Percentiles rank a stretch among this genome's conserved stretches.
phyloP scores from a whole-genome alignment of 257 asterid species.

The Solanum dulcamara region DNA sequence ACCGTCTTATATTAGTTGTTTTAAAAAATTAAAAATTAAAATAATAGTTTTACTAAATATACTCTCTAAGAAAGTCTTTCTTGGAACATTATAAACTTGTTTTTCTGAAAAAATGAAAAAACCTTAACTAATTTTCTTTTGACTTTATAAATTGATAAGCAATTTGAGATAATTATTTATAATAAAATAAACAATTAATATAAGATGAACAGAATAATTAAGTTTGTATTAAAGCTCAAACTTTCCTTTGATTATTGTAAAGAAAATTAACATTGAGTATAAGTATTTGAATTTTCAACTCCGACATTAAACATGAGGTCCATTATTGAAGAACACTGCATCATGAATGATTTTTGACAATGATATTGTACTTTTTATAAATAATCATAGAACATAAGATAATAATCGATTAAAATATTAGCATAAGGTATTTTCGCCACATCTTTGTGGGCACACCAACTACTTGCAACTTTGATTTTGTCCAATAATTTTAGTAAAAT shows the following conservation, averaged over 20 bases:
- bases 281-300: too few species aligned
- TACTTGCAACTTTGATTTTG: neutral
- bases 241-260: neutral
- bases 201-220: too few species aligned
- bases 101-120: too few species aligned
- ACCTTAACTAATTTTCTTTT: too few species aligned
- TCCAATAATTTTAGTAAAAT: neutral
- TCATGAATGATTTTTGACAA: neutral
- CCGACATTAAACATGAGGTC: neutral
- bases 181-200: too few species aligned
- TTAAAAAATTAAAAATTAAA: too few species aligned
- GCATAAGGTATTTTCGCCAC: neutral
- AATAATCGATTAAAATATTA: neutral
- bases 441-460: neutral
- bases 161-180: too few species aligned
- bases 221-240: neutral
- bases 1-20: neutral
- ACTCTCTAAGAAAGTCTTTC: rapidly evolving
- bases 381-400: neutral
- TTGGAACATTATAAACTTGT: too few species aligned
- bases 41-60: too few species aligned
- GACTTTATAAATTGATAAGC: too few species aligned
- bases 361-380: neutral
- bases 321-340: neutral
- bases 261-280: too few species aligned